phyloP scores from a whole-genome alignment of 352 stramenopile genomes.

The Globisporangium radiosum region DNA sequence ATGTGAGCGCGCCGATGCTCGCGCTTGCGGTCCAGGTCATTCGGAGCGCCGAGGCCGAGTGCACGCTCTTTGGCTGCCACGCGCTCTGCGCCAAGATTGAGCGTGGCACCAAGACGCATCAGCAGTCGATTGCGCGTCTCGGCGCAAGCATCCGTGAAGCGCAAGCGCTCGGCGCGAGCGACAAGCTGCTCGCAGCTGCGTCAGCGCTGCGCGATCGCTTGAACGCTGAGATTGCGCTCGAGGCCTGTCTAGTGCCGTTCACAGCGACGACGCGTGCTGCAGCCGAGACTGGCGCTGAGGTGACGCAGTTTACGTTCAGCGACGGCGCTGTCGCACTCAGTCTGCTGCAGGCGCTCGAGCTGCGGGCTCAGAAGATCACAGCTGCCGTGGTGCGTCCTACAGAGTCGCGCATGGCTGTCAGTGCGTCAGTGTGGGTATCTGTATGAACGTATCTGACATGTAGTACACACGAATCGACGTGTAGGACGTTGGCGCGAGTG shows the following conservation, averaged over 20 bases:
- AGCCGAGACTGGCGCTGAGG: slow-evolving; percentile 19
- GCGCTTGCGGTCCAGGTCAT: slow-evolving; percentile 55
- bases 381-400: slow-evolving; percentile 30
- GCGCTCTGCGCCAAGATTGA: slow-evolving; percentile 58
- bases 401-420: too few relatives aligned
- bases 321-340: slow-evolving; percentile 39
- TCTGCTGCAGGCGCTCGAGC: slow-evolving; percentile 62
- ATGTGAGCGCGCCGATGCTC: slow-evolving; percentile 49
- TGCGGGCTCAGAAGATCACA: slow-evolving; percentile 47
- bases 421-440: not conserved
- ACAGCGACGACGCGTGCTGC: slow-evolving; percentile 12
- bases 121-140: slow-evolving; percentile 51
- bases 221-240: slow-evolving; percentile 59
- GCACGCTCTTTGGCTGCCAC: slow-evolving; percentile 72
- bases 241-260: slow-evolving; percentile 53
- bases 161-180: slow-evolving; percentile 36
- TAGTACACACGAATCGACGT: not conserved
- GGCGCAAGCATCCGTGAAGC: slow-evolving; percentile 56
- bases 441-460: slow-evolving; percentile 2
- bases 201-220: slow-evolving; percentile 43
- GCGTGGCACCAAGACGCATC: slow-evolving; percentile 41
- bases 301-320: slow-evolving; percentile 38
- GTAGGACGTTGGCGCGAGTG: slow-evolving; percentile 29
- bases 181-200: slow-evolving; percentile 46
- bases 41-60: slow-evolving; percentile 69